These are phyloP conservation scores for Pelargonium myrrhifolium DNA, from an alignment of 441 rosid genomes.

Conservation along the genomic window DNA sequence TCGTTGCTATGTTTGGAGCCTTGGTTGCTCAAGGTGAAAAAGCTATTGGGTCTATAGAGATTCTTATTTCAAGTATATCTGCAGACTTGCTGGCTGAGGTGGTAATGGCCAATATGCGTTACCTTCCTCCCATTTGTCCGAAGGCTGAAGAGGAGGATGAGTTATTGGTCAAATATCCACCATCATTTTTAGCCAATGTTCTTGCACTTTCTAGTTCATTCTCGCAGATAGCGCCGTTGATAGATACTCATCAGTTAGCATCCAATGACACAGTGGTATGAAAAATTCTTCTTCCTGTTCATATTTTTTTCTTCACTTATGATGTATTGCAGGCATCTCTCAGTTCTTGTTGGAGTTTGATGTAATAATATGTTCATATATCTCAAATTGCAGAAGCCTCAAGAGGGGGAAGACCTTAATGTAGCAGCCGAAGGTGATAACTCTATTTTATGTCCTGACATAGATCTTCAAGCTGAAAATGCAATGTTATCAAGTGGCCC, in stretches of 20 bases:
- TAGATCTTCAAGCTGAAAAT: constrained; percentile 42
- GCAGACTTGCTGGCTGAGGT: constrained; percentile 95
- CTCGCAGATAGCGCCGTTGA: constrained; percentile 59
- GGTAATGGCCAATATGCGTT: constrained; percentile 90
- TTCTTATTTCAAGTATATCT: constrained; percentile 88
- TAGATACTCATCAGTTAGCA: constrained; percentile 32
- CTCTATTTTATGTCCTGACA: constrained; percentile 27
- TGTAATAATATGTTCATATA: constrained; percentile 19
- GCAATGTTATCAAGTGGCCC: constrained; percentile 34
- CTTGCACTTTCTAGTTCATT: constrained; percentile 74
- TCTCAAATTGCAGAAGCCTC: constrained; percentile 32
- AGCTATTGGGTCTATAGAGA: constrained; percentile 76
- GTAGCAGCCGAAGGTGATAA: constrained; percentile 21
- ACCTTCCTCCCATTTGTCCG: constrained; percentile 49
- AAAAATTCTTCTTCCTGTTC: constrained; percentile 8
- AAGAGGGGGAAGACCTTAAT: constrained; percentile 44
- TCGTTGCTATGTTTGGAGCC: constrained; percentile 86
- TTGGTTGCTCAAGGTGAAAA: constrained; percentile 98
- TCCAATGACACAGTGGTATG: constrained; percentile 39
- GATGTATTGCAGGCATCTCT: background rate
- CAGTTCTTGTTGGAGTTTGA: background rate
- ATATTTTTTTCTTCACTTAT: constrained; percentile 5
- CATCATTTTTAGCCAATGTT: constrained; percentile 63
- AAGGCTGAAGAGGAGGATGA: constrained; percentile 55
- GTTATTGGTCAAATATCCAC: constrained; percentile 60